Conservation (phyloP, 73 alveolate species). For the Tetrahymena elliotti region DNA sequence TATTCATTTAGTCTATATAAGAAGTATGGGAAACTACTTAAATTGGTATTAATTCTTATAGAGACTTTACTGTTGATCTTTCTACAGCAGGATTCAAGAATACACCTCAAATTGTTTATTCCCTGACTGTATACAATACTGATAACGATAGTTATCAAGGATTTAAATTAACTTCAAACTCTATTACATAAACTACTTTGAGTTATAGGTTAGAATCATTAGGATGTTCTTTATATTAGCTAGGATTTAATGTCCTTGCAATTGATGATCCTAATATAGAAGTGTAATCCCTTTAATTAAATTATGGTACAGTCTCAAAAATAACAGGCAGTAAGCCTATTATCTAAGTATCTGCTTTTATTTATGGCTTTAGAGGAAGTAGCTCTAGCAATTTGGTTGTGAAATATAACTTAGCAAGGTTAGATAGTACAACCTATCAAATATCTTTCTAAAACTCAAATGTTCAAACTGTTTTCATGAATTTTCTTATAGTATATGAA, state of each 20-base stretch:
- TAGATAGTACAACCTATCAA: neutral
- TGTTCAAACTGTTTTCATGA: neutral
- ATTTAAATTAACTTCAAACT: neutral
- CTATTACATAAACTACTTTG: neutral
- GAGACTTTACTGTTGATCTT: neutral
- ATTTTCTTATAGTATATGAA: neutral
- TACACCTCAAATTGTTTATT: neutral
- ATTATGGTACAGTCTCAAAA: neutral
- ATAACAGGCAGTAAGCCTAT: neutral
- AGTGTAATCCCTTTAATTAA: neutral
- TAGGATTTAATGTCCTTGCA: neutral
- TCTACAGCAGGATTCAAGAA: neutral
- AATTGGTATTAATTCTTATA: neutral
- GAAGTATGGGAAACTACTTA: neutral
- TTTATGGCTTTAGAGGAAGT: neutral
- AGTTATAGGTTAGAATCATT: neutral
- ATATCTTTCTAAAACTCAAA: neutral
- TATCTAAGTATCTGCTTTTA: neutral
- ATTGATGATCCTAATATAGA: neutral
- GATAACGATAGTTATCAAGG: neutral
- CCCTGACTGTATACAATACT: neutral
- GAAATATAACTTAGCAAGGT: neutral
- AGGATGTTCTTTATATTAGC: neutral
- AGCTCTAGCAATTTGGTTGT: neutral
- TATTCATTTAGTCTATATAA: too few relatives aligned